Evolutionary conservation across 2,329 filamentous ascomycete species (phyloP).

Genomic region (Endoconidiophora polonica): DNA sequence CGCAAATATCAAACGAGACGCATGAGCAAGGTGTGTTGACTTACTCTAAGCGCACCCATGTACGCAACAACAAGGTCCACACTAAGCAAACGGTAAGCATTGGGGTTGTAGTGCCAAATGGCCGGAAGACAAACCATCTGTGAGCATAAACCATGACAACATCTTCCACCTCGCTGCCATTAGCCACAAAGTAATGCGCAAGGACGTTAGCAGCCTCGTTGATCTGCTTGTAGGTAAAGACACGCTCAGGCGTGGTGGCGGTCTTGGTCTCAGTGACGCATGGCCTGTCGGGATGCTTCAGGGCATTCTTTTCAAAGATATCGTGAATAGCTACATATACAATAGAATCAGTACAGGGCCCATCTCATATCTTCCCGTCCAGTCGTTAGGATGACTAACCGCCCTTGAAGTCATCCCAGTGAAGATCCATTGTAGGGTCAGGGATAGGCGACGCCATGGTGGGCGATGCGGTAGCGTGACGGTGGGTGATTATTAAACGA

Average conservation of each 20-base stretch:
- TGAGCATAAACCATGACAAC: constrained; percentile 89
- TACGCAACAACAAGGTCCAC: constrained; percentile 52
- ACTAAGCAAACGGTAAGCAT: constrained; percentile 7
- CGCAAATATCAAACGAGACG: background rate
- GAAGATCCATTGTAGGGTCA: constrained; percentile 49
- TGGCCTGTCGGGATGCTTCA: constrained; percentile 42
- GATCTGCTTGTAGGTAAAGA: constrained; percentile 75
- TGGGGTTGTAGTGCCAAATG: background rate
- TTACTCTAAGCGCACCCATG: constrained; percentile 48
- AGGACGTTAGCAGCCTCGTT: constrained; percentile 67
- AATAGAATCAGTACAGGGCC: background rate
- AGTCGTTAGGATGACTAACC: constrained; percentile 14
- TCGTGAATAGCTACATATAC: constrained; percentile 44
- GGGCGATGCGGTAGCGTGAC: background rate
- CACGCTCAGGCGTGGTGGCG: constrained; percentile 33
- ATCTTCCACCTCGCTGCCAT: constrained; percentile 61
- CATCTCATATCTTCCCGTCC: too few relatives aligned
- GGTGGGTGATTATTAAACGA: too few relatives aligned
- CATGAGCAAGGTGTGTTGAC: constrained; percentile 17
- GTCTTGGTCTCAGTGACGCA: constrained; percentile 35
- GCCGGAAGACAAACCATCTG: constrained; percentile 37
- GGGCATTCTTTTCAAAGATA: constrained; percentile 50
- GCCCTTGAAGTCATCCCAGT: constrained; percentile 49
- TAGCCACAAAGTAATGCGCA: constrained; percentile 59
- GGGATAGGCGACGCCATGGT: constrained; percentile 25